These are phyloP conservation scores for Lasiodiplodia sp. DNA, from an alignment of 2,329 filamentous ascomycete genomes.

Conservation along the genomic window DNA sequence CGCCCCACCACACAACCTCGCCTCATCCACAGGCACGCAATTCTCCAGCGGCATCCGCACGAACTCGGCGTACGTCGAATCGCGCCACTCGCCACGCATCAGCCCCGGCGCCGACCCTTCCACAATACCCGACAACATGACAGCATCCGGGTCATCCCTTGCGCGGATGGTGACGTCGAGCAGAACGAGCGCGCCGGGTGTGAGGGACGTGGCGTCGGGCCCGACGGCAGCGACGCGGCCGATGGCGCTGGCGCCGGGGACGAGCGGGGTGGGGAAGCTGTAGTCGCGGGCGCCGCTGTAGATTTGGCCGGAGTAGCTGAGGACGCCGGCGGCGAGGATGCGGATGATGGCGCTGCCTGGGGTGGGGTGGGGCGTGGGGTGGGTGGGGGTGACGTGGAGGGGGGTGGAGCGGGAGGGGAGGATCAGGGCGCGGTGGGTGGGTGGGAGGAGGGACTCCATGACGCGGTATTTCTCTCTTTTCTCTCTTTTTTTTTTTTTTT, in stretches of 20 bases:
- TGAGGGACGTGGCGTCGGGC: conserved; percentile 45
- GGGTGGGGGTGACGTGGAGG: no score
- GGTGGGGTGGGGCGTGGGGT: background rate
- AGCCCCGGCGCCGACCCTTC: conserved; percentile 41
- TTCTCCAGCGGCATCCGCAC: conserved; percentile 49
- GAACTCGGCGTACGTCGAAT: conserved; percentile 47
- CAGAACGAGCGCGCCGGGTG: conserved; percentile 49
- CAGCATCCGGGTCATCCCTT: conserved; percentile 45
- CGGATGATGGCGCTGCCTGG: background rate
- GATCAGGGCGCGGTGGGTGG: no score
- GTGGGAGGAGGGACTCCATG: no score
- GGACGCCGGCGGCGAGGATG: background rate
- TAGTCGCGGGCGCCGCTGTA: conserved; percentile 41
- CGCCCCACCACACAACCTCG: conserved; percentile 32
- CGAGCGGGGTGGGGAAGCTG: conserved; percentile 43
- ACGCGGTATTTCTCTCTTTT: no score
- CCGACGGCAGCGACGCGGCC: conserved; percentile 48
- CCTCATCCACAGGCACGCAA: conserved; percentile 45
- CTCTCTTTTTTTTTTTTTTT: no score
- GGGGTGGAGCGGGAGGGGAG: no score
- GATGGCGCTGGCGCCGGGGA: conserved; percentile 46
- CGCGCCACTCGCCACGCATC: conserved; percentile 48
- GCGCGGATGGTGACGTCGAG: conserved; percentile 46
- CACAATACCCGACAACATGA: conserved; percentile 42
- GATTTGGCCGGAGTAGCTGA: background rate